Base-by-base conservation (phyloP, 192 early-diverging fungal species). In the Obelidium mucronatum region DNA sequence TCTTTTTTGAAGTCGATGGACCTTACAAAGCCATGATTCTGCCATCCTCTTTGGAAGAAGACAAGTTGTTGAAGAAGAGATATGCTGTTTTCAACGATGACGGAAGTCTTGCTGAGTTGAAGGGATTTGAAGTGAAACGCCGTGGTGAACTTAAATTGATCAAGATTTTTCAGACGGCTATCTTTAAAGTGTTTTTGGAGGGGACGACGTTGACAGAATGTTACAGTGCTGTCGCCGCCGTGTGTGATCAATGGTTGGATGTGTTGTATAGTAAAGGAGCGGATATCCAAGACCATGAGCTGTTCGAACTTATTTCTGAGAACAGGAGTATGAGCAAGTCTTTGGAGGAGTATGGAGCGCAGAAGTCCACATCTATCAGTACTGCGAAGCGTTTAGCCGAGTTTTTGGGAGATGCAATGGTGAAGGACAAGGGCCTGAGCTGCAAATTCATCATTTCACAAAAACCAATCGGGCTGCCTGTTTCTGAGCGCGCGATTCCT, bases 1-100 rank as follows among this genome's bases (percentile, higher is more conserved):
- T 99, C 54, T 97, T 99, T 73, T 99, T 99, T 67, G 98, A 99
- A 80, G 96, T 98, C 31, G 96, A 99, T 73, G 98, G 98, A 8
- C 98, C 98, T 30, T 99, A 99, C 79, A 91, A 92, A 42, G 96
- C 96, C 28, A 99, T 99, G 98, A 95, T 99, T 62, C 77, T 99
- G 48, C 98, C 98, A 17, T 87, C 96, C 4, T 97, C 95, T 65
- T 95, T 92, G 40, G 94, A 96, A 80, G 96, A 93, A 64, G 96
- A 98, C 77, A 97, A 97, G 83, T 81, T 98, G 52, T 82, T 99
- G 36, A 99, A 99, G 79, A 99, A 99, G 84, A 90, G 98, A 15
- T 99, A 99, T 75, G 98, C 98, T 3, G 98, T 99, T 13, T 99
- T 98, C 77, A 96, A 97, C 79, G 83, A 94, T 63, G 94, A 98